Base-by-base conservation (phyloP, 257 asterid genomes). In the Cynanchum wilfordii region DNA sequence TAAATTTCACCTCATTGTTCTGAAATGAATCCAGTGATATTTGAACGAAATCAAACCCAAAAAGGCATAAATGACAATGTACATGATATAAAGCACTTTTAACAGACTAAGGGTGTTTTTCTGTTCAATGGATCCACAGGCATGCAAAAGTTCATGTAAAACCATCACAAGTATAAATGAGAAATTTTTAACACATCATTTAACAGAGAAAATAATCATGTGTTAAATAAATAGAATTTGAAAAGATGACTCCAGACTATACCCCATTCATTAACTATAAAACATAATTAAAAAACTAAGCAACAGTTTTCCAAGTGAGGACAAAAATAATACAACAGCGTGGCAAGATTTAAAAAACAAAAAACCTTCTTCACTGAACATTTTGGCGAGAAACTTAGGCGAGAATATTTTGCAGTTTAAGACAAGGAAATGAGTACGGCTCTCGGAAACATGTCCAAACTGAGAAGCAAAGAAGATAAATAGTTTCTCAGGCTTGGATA, bases 341-440 rank as follows among this genome's bases (percentile, higher is more conserved):
- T 7, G 50, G 49, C 44, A 64, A 19, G 6, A 5, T 60, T 49
- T 49, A 12, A 49, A 49, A 12, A 47, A 54, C 0, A 0, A 33
- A 66, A 82, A 81, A 94, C 99, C 99, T 88, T 89, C 98, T 69
- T 83, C 91, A 42, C 85, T 79, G 70, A 89, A 79, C 68, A 88
- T 72, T 72, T 91, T 85, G 68, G 87, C 75, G 79, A 87, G 83
- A 76, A 89, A 82, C 77, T 38, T 80, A 25, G 74, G 62, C 63
- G 83, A 57, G 78, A 86, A 74, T 59, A 74, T 75, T 82, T 82
- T 86, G 90, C 85, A 83, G 77, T 85, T 86, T 7, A 80, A 64
- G 69, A 82, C 84, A 72, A 90, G 86, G 80, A 67, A 77, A 59
- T 82, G 87, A 78, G 86, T 79, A 74, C 88, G 95, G 77, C 80